Conservation (phyloP, 1,284 basidiomycete genomes). For the Pisolithus thermaeus region DNA sequence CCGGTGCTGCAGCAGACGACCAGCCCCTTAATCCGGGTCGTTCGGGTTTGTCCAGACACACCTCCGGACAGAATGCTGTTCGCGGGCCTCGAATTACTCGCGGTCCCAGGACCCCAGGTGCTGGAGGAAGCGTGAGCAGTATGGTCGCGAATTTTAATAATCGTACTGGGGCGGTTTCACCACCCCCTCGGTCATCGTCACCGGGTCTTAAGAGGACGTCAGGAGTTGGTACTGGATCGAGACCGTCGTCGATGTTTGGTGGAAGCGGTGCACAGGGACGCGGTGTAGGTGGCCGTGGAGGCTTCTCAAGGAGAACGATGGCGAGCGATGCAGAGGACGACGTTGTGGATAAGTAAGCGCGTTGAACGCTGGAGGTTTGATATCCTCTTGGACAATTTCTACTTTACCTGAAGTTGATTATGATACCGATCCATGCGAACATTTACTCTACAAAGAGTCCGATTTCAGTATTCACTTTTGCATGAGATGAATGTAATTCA, state of each 20-base stretch:
- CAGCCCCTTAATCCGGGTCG: slow-evolving; percentile 26
- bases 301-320: slow-evolving; percentile 70
- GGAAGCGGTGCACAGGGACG: slow-evolving; percentile 30
- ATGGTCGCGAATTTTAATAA: slow-evolving; percentile 54
- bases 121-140: slow-evolving; percentile 43
- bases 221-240: slow-evolving; percentile 28
- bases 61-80: slow-evolving; percentile 40
- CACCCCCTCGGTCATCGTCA: slow-evolving; percentile 27
- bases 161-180: slow-evolving; percentile 33
- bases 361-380: not conserved
- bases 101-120: slow-evolving; percentile 35
- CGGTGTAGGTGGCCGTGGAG: slow-evolving; percentile 40
- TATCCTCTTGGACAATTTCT: not conserved
- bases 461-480: too few relatives aligned
- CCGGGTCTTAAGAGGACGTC: slow-evolving; percentile 40
- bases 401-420: not conserved
- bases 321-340: slow-evolving; percentile 78
- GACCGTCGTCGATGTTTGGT: slow-evolving; percentile 22
- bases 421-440: too few relatives aligned
- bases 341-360: slow-evolving; percentile 38
- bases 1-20: slow-evolving; percentile 32
- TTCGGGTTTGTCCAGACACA: slow-evolving; percentile 35
- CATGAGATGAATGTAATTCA: not conserved
- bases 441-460: too few relatives aligned
- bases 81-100: slow-evolving; percentile 50